Evolutionary conservation across 441 rosid genomes (phyloP).

Genomic region (Croton setiger): DNA sequence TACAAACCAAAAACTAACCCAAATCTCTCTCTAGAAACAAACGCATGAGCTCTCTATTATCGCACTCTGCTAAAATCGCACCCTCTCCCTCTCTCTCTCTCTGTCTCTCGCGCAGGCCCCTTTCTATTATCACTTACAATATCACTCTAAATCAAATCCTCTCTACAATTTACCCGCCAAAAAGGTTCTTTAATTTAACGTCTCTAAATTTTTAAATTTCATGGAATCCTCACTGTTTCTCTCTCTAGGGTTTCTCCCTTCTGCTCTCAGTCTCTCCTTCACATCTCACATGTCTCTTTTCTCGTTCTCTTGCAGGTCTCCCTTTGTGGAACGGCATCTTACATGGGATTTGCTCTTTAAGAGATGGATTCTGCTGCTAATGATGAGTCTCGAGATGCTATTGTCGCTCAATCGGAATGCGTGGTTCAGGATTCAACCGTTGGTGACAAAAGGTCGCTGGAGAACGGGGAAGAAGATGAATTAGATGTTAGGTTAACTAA

Average conservation of each 20-base stretch:
- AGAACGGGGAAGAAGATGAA: conserved; percentile 27
- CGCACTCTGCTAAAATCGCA: conserved; percentile 17
- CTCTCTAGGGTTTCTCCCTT: conserved; percentile 29
- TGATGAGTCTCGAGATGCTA: background rate
- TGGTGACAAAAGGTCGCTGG: conserved; percentile 38
- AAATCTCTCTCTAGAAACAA: conserved; percentile 10
- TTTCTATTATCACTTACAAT: conserved; percentile 7
- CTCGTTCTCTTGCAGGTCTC: conserved; percentile 18
- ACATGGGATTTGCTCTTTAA: conserved; percentile 3
- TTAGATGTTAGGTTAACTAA: conserved; percentile 28
- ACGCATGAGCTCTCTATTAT: background rate
- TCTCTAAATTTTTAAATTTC: conserved; percentile 10
- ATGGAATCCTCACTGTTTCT: background rate
- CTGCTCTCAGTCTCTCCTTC: conserved; percentile 9
- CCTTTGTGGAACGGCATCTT: background rate
- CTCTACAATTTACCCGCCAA: conserved; percentile 39
- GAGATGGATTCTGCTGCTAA: conserved; percentile 35
- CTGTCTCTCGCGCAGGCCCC: background rate
- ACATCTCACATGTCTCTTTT: conserved; percentile 21
- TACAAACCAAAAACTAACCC: conserved; percentile 4
- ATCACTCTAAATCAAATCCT: background rate
- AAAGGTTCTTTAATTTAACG: conserved; percentile 20
- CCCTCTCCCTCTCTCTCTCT: conserved; percentile 6
- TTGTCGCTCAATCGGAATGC: conserved; percentile 14
- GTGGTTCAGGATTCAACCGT: conserved; percentile 13